These are phyloP conservation scores for Thyridium curvatum DNA, from an alignment of 2,329 filamentous ascomycete species.

Conservation along the genomic window DNA sequence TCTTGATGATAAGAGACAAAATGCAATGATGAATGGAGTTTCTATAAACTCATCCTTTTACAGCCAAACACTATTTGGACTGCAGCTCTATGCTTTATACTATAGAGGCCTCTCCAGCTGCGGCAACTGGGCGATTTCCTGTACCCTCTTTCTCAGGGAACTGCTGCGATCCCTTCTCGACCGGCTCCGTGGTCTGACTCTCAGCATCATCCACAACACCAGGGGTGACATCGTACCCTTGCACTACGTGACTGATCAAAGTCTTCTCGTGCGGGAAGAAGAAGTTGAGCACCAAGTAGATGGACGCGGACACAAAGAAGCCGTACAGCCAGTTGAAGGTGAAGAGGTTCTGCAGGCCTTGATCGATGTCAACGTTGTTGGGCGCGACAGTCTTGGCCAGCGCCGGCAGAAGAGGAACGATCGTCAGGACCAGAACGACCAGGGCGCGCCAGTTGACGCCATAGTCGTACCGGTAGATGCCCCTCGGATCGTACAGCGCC, in stretches of 20 bases:
- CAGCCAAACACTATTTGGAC: too few species aligned
- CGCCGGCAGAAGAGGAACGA: slow-evolving; percentile 8
- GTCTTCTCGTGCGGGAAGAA: slow-evolving; percentile 5
- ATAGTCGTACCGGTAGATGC: slow-evolving; percentile 28
- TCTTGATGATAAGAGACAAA: too few species aligned
- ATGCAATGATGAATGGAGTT: too few species aligned
- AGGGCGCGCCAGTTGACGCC: slow-evolving; percentile 13
- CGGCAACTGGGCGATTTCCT: too few species aligned
- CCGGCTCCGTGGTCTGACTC: too few species aligned
- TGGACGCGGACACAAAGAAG: slow-evolving; percentile 4
- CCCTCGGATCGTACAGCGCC: slow-evolving; percentile 32
- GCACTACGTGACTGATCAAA: slow-evolving; percentile 1
- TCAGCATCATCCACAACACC: too few species aligned
- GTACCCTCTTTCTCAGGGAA: too few species aligned
- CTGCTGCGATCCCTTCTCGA: too few species aligned
- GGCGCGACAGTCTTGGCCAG: slow-evolving; percentile 5
- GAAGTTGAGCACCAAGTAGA: slow-evolving; percentile 5
- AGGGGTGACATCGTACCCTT: neutral
- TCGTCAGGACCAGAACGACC: slow-evolving; percentile 1
- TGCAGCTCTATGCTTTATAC: too few species aligned
- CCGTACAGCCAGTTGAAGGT: slow-evolving; percentile 15
- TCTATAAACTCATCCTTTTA: too few species aligned
- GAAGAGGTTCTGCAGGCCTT: slow-evolving; percentile 13
- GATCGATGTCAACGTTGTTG: slow-evolving; percentile 3
- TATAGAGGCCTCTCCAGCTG: too few species aligned